A percentile compares a stretch with the other conserved stretches of the same genome.
Conservation (phyloP, 148 eudicot genomes). For the Camellia lanceoleosa region DNA sequence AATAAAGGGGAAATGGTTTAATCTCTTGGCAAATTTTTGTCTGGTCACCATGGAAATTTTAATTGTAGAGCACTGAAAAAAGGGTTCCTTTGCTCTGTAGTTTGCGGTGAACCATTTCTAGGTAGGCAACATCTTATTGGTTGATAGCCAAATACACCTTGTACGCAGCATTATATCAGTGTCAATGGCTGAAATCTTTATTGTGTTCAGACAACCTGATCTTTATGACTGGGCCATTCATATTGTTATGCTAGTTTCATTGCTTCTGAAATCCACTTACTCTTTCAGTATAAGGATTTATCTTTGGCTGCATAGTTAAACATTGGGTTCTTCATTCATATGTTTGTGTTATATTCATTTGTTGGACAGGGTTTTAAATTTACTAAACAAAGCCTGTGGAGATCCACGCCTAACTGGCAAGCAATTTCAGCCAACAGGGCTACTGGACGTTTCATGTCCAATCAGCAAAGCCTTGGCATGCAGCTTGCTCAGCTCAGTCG, state of each 20-base stretch:
- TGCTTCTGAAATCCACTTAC: conserved; percentile 7
- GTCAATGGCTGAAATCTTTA: neutral
- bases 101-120: neutral
- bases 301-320: neutral
- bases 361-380: conserved; percentile 60
- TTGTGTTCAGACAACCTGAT: neutral
- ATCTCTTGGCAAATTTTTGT: neutral
- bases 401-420: conserved; percentile 69
- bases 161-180: neutral
- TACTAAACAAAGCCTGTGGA: conserved; percentile 68
- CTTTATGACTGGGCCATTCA: neutral
- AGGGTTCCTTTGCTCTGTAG: neutral
- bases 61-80: neutral
- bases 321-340: neutral
- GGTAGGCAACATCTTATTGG: neutral
- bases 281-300: neutral
- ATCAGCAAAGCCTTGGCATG: conserved; percentile 71
- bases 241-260: neutral
- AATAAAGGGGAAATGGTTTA: no score
- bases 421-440: conserved; percentile 68
- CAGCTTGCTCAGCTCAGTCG: conserved; percentile 94
- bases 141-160: neutral
- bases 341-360: neutral
- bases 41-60: neutral
- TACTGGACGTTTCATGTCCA: conserved; percentile 68